Base-by-base conservation (phyloP, 306 rosid species). In the Sechiopsis laciniata region DNA sequence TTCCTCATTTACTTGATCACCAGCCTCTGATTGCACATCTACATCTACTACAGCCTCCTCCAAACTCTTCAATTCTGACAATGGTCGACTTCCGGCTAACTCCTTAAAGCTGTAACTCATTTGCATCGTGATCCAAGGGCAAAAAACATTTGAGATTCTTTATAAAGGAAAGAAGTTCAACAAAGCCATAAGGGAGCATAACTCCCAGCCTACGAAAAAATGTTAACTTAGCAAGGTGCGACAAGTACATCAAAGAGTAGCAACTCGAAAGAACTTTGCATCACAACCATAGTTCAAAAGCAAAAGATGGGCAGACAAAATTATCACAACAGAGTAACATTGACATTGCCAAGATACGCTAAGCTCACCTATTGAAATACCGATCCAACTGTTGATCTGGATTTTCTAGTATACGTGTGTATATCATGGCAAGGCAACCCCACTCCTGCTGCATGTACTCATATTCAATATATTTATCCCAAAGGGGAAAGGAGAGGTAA, bases 371-470 rank as follows among this genome's bases (percentile, higher is more conserved):
- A 90, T 76, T 89, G 52, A 88, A 91, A 84, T 95, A 91, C 24
- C 96, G 90, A 83, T 95, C 99, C 72, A 95, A 79, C 76, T 91
- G 97, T 78, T 91, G 99, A 80, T 95, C 91, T 69, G 99, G 99
- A 84, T 88, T 86, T 87, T 91, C 95, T 71, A 95, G 79, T 75
- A 95, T 91, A 76, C 95, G 85, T 42, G 99, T 88, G 80, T 95
- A 95, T 63, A 91, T 95, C 84, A 84, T 42, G 55, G 96, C 99
- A 79, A 91, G 96, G 53, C 84, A 84, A 51, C 87, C 92, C 99
- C 99, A 95, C 72, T 91, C 99, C 78, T 91, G 97, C 86, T 95
- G 97, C 88, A 88, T 88, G 84, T 88, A 91, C 81, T 95, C 99
- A 67, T 91, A 95, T 77, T 95, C 99, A 75, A 95, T 95, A 82